Base-by-base conservation (phyloP, 805 yeast genomes). In the Wickerhamiella australiensis region DNA sequence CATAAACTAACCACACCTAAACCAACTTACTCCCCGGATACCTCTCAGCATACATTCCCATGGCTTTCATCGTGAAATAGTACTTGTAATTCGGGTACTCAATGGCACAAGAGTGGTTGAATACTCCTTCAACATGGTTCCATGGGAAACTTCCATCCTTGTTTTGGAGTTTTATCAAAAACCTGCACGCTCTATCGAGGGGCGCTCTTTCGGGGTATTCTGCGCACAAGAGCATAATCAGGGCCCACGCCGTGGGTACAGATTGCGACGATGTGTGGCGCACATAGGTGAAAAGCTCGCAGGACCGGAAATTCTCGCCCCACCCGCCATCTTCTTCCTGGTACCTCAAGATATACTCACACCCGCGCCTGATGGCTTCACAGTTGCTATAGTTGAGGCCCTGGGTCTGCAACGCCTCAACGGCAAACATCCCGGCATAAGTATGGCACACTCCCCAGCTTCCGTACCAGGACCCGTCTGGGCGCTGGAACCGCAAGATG, bases 401-500 rank as follows among this genome's bases (percentile, higher is more conserved):
- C 23, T 82, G 81, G 3, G 90, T 76, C 23, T 77, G 70, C 45
- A 92, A 71, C 0, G 97, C 97, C 58, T 92, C 99, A 25, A 92
- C 65, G 0, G 99, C 99, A 75, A 92, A 92, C 98, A 92, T 92
- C 1, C 87, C 84, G 0, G 97, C 97, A 65, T 92, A 92, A 0
- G 96, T 85, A 62, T 74, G 87, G 62, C 99, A 92, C 4, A 92
- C 80, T 33, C 98, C 99, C 99, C 99, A 92, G 37, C 86, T 79
- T 1, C 99, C 99, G 63, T 88, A 94, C 97, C 97, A 92, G 12
- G 94, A 80, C 0, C 99, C 99, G 64, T 92, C 95, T 0, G 61
- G 59, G 41, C 71, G 69, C 65, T 92, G 98, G 2, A 76, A 76
- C 2, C 69, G 64, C 46, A 75, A 76, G 41, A 92, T 84, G 59